Evolutionary conservation across 2,329 filamentous ascomycete genomes (phyloP).

Genomic region (Leptographium lundbergii): DNA sequence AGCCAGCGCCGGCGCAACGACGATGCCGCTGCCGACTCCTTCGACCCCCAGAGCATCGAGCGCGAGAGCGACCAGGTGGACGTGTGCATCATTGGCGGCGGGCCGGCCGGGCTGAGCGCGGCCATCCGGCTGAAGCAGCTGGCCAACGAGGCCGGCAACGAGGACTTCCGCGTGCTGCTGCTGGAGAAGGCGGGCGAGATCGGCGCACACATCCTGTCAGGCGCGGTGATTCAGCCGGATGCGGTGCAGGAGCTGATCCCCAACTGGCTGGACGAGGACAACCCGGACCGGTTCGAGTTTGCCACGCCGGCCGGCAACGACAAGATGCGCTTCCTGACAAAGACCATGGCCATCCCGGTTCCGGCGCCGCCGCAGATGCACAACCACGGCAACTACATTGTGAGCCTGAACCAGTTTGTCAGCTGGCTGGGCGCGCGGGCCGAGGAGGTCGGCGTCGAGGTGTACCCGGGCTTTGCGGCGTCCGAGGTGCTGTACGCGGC

Average conservation of each 20-base stretch:
- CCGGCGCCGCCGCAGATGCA: conserved; percentile 94
- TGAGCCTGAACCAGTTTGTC: conserved; percentile 86
- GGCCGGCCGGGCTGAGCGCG: conserved; percentile 84
- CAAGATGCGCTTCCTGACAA: conserved; percentile 88
- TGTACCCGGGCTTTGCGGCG: conserved; percentile 92
- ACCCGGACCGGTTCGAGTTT: conserved; percentile 75
- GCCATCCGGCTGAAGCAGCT: conserved; percentile 93
- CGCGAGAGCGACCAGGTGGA: conserved; percentile 90
- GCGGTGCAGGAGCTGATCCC: conserved; percentile 84
- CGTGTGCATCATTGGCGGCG: conserved; percentile 91
- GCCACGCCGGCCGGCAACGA: conserved; percentile 75
- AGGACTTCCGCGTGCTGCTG: conserved; percentile 85
- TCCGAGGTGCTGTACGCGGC: conserved; percentile 79
- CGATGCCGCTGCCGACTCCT: conserved; percentile 35
- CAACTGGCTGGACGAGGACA: conserved; percentile 83
- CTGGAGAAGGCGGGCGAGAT: conserved; percentile 93
- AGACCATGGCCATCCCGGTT: conserved; percentile 63
- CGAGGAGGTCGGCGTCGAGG: conserved; percentile 91
- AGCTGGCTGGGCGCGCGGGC: conserved; percentile 94
- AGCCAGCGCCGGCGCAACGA: conserved; percentile 14
- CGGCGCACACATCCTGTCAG: conserved; percentile 88
- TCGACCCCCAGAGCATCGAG: conserved; percentile 58
- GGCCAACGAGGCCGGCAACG: conserved; percentile 86
- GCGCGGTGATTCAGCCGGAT: conserved; percentile 84
- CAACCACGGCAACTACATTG: conserved; percentile 95